phyloP scores from a whole-genome alignment of 768 basidiomycete species.

The Boletus reticulatus region DNA sequence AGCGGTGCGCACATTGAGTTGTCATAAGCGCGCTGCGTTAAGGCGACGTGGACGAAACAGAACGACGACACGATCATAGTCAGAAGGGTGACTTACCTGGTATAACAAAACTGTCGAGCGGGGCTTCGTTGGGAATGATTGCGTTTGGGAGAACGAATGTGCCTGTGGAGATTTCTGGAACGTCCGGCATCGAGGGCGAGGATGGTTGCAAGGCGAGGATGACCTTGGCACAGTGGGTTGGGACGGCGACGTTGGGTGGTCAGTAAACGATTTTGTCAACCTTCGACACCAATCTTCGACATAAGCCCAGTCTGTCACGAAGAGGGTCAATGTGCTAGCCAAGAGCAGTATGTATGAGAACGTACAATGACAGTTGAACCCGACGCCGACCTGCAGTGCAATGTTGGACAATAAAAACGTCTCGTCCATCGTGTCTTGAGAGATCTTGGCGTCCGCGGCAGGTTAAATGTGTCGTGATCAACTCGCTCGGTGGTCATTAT shows the following conservation, averaged over 20 bases:
- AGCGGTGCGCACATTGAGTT: no score
- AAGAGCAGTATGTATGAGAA: not conserved
- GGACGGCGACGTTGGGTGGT: constrained; percentile 92
- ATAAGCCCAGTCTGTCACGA: constrained; percentile 85
- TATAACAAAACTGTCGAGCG: constrained; percentile 76
- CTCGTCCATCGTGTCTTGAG: constrained; percentile 94
- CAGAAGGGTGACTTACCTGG: constrained; percentile 50
- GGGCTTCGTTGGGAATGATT: constrained; percentile 81
- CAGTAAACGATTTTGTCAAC: constrained; percentile 81
- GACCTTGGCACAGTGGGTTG: constrained; percentile 98
- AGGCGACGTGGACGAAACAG: no score
- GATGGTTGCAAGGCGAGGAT: constrained; percentile 74
- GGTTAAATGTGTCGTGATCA: constrained; percentile 92
- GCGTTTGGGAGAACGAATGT: constrained; percentile 97
- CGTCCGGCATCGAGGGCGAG: constrained; percentile 67
- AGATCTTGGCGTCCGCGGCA: constrained; percentile 91
- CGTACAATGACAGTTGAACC: constrained; percentile 94
- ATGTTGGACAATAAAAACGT: constrained; percentile 95
- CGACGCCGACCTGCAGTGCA: constrained; percentile 96
- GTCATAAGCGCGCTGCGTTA: no score
- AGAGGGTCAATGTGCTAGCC: not conserved
- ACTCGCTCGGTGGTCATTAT: constrained; percentile 94
- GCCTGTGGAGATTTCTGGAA: constrained; percentile 78
- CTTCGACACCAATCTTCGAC: constrained; percentile 93
- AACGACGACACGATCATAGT: no score